phyloP scores from a whole-genome alignment of 2,329 filamentous ascomycete genomes.

The Aspergillus ochraceus region DNA sequence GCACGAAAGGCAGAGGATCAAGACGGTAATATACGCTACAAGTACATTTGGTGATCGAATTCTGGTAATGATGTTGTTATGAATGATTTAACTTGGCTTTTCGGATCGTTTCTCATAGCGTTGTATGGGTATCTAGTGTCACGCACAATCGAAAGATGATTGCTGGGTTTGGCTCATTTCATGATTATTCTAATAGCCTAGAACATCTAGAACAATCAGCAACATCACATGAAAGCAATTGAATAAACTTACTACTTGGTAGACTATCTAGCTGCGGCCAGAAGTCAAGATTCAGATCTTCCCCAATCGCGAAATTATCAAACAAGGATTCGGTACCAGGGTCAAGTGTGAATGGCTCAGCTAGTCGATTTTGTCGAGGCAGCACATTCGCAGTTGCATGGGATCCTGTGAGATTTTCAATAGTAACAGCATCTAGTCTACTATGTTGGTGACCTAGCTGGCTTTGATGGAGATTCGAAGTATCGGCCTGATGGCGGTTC shows the following conservation, averaged over 20 bases:
- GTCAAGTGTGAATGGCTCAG: slow-evolving; percentile 10
- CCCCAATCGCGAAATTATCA: slow-evolving; percentile 17
- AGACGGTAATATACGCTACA: slow-evolving; percentile 12
- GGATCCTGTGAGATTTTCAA: background rate
- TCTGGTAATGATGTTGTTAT: background rate
- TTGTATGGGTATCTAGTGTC: background rate
- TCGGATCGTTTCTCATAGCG: no score
- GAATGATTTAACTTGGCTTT: no score
- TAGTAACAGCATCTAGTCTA: no score
- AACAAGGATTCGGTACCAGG: slow-evolving; percentile 19
- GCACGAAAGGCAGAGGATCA: slow-evolving; percentile 6
- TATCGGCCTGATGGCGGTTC: no score
- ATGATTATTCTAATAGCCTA: no score
- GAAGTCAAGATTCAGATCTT: slow-evolving; percentile 24
- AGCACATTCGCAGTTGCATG: background rate
- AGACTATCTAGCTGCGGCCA: slow-evolving; percentile 30
- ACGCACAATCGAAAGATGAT: background rate
- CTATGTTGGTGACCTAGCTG: no score
- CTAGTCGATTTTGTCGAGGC: background rate
- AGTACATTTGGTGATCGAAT: slow-evolving; percentile 10
- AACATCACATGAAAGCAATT: background rate
- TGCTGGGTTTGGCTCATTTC: background rate
- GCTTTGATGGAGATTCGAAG: no score
- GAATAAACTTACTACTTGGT: slow-evolving; percentile 18
- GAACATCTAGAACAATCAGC: background rate